Base-by-base conservation (phyloP, 2,329 filamentous ascomycete species). In the Hirsutella minnesotensis region DNA sequence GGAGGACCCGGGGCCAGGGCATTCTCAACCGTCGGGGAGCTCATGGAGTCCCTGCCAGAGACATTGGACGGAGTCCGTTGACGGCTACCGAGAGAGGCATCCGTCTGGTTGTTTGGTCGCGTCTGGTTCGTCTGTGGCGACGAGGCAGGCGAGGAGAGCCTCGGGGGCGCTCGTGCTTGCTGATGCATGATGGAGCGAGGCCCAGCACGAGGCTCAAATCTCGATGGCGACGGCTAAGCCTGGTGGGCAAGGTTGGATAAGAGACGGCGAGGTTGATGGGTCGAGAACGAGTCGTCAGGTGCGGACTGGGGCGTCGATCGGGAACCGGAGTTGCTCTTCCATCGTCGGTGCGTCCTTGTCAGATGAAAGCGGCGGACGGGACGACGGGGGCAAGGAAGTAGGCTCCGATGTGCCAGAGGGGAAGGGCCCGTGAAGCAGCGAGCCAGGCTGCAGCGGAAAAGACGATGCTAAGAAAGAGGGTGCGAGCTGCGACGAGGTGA, bases 111-210 rank as follows among this genome's bases (percentile, higher is more conserved):
- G 64, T 86, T 86, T 27, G 77, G 75, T 61, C 85, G 76, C 48
- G 77, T 70, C 53, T 83, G 77, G 55, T 85, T 86, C 46, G 83
- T 81, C 59, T 81, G 77, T 41, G 81, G 75, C 39, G 82, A 81
- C 54, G 75, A 78, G 54, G 81, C 81, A 48, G 86, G 81, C 48
- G 86, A 87, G 47, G 82, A 75, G 56, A 79, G 75, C 61, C 80
- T 75, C 51, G 84, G 82, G 51, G 83, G 76, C 48, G 80, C 76
- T 54, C 89, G 81, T 54, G 85, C 81, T 66, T 89, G 86, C 67
- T 94, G 89, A 76, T 95, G 88, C 89, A 95, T 95, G 12, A 2
- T 29, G 34, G 18, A 15, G 3, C 13, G 33, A n/a, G n/a, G n/a
- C n/a, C n/a, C n/a, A n/a, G n/a, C n/a, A n/a, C n/a, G n/a, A n/a